Conservation (phyloP, 192 early-diverging fungal genomes). For the Linnemannia zychae region DNA sequence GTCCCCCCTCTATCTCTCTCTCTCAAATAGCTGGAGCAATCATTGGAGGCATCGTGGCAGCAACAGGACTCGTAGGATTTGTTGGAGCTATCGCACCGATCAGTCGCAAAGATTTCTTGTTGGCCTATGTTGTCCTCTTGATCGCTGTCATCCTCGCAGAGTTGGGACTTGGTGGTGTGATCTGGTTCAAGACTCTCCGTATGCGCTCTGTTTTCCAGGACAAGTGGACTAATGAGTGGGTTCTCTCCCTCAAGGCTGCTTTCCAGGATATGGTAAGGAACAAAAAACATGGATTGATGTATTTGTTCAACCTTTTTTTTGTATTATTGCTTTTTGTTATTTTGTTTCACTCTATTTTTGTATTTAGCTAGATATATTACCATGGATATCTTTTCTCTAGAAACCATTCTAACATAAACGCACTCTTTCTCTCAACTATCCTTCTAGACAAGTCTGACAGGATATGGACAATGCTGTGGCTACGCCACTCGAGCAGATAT, state of each 20-base stretch:
- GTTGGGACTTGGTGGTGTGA: conserved; percentile 46
- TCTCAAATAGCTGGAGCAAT: conserved; percentile 25
- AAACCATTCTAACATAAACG: not conserved
- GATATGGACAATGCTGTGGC: conserved; percentile 55
- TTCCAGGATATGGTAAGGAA: conserved; percentile 57
- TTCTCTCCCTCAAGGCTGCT: conserved; percentile 7
- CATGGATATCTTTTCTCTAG: not conserved
- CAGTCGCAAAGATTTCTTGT: conserved; percentile 20
- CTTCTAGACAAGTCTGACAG: conserved; percentile 24
- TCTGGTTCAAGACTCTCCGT: conserved; percentile 60
- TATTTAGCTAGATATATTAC: not conserved
- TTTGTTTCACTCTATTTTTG: conserved; percentile 4
- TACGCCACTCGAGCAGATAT: conserved; percentile 5
- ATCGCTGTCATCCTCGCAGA: conserved; percentile 30
- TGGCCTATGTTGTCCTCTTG: conserved; percentile 28
- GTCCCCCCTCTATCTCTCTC: not conserved
- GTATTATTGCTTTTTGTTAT: not conserved
- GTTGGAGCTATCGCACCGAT: conserved; percentile 28
- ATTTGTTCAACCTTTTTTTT: not conserved
- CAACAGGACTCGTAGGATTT: conserved; percentile 26
- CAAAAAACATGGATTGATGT: not conserved
- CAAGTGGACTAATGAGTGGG: conserved; percentile 36
- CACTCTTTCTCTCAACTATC: not conserved
- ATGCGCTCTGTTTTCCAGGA: conserved; percentile 39
- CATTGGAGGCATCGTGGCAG: conserved; percentile 39